Conservation (phyloP, 78 protist species). For the Protostelium mycophagum region DNA sequence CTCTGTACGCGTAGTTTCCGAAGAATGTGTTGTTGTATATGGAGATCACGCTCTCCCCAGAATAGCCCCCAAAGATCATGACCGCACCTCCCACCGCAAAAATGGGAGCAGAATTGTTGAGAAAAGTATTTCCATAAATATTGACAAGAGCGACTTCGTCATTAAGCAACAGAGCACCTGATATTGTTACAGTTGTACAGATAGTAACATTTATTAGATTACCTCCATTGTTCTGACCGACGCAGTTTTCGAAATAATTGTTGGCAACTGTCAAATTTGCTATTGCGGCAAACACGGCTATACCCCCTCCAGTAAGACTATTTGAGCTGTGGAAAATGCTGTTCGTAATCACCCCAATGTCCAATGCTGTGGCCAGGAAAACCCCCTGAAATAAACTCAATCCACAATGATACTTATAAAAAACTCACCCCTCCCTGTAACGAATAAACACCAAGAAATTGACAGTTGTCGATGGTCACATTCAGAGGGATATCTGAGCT, state of each 20-base stretch:
- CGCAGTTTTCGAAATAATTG: not conserved
- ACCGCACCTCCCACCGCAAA: not conserved
- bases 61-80: not conserved
- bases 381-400: not conserved
- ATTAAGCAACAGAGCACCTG: too few relatives aligned
- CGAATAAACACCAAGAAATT: not conserved
- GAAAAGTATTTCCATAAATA: not conserved
- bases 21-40: not conserved
- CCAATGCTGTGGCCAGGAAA: not conserved
- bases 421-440: not conserved
- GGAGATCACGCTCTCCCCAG: not conserved
- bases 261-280: not conserved
- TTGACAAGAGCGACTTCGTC: not conserved
- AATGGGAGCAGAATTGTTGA: not conserved
- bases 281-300: not conserved
- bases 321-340: not conserved
- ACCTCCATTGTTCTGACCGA: not conserved
- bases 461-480: not conserved
- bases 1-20: not conserved
- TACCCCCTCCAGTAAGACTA: not conserved
- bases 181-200: too few relatives aligned
- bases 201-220: too few relatives aligned
- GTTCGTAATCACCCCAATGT: not conserved
- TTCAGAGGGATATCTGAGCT: not conserved
- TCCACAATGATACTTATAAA: not conserved